These are phyloP conservation scores for Candida stauntonica DNA, from an alignment of 805 yeast species.

Conservation along the genomic window DNA sequence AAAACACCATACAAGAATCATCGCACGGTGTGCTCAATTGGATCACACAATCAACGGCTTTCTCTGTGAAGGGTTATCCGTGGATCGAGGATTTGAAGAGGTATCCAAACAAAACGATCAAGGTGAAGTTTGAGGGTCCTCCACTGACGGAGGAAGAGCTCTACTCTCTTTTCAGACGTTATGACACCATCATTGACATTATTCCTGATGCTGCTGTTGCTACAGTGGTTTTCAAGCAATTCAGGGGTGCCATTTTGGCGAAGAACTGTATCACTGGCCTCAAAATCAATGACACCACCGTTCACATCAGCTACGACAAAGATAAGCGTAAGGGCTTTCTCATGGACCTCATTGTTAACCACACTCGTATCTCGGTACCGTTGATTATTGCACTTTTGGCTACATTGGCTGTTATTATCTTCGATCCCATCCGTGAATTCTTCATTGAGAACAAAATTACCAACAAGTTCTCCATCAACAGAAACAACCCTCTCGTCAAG, in stretches of 20 bases:
- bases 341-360: slow-evolving; percentile 58
- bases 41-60: slow-evolving; percentile 50
- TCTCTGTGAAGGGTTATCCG: slow-evolving; percentile 84
- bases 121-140: slow-evolving; percentile 72
- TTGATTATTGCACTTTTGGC: slow-evolving; percentile 73
- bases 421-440: slow-evolving; percentile 89
- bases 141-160: slow-evolving; percentile 74
- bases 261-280: slow-evolving; percentile 88
- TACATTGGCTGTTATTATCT: slow-evolving; percentile 74
- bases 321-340: slow-evolving; percentile 48
- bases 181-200: slow-evolving; percentile 80
- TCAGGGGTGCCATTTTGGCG: slow-evolving; percentile 76
- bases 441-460: slow-evolving; percentile 72
- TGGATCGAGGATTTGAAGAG: slow-evolving; percentile 94
- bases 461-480: slow-evolving; percentile 50
- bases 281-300: slow-evolving; percentile 51
- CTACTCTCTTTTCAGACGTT: slow-evolving; percentile 78
- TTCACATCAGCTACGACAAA: slow-evolving; percentile 74
- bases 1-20: slow-evolving; percentile 40
- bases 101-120: slow-evolving; percentile 59
- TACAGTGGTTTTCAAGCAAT: slow-evolving; percentile 48
- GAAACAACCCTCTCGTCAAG: slow-evolving; percentile 35
- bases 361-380: slow-evolving; percentile 82
- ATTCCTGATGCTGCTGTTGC: slow-evolving; percentile 47
- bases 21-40: slow-evolving; percentile 35